Percentiles rank a stretch among this genome's conserved stretches.
phyloP scores from a whole-genome alignment of 2,329 filamentous ascomycete genomes.

The Teratosphaeriaceae sp. region DNA sequence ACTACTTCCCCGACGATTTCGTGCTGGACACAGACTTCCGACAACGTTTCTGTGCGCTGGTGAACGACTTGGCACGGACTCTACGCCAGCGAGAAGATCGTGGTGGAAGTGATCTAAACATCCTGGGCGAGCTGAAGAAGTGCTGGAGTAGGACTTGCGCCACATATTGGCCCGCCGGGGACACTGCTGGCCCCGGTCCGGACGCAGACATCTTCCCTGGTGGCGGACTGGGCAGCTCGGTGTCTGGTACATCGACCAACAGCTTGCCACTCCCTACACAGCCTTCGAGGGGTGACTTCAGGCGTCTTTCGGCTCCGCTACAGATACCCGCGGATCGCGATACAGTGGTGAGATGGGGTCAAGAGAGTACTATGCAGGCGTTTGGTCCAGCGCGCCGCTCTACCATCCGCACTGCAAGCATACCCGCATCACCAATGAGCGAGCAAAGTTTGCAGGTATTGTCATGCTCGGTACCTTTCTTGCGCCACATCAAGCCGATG shows the following conservation, averaged over 20 bases:
- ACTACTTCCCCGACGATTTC: constrained; percentile 96
- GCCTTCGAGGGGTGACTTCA: constrained; percentile 7
- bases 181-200: constrained; percentile 48
- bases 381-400: background rate
- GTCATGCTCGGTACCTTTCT: constrained; percentile 53
- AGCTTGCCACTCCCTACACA: constrained; percentile 1
- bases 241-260: background rate
- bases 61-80: constrained; percentile 58
- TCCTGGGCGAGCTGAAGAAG: constrained; percentile 89
- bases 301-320: constrained; percentile 7
- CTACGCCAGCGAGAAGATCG: constrained; percentile 46
- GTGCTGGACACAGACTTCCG: constrained; percentile 68
- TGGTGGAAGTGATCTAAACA: constrained; percentile 66
- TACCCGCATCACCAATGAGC: constrained; percentile 39
- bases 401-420: constrained; percentile 23
- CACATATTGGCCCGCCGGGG: constrained; percentile 75
- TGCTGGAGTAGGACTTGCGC: constrained; percentile 92
- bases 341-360: background rate
- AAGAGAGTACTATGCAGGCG: background rate
- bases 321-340: constrained; percentile 4
- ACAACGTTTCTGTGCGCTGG: constrained; percentile 67
- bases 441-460: constrained; percentile 50
- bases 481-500: constrained; percentile 17
- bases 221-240: constrained; percentile 38
- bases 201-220: constrained; percentile 68